A percentile compares a stretch with the other conserved stretches of the same genome.
Conservation (phyloP, 805 yeast species). For the Zygotorulaspora danielsina region DNA sequence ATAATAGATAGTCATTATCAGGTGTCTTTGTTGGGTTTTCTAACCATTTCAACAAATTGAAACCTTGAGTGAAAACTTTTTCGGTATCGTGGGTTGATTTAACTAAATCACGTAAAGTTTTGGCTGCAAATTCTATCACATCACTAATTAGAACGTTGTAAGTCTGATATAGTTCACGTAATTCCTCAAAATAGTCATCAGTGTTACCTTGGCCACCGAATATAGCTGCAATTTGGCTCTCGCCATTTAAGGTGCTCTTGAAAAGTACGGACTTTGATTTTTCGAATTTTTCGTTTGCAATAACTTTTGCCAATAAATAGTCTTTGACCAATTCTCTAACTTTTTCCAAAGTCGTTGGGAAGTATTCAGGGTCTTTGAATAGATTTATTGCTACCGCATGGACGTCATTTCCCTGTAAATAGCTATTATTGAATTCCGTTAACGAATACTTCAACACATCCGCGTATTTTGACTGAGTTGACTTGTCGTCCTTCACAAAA, state of each 20-base stretch:
- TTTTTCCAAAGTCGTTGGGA: conserved; percentile 66
- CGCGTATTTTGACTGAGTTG: conserved; percentile 47
- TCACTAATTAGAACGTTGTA: conserved; percentile 73
- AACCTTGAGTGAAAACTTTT: conserved; percentile 89
- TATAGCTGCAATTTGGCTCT: conserved; percentile 70
- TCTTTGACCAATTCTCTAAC: conserved; percentile 71
- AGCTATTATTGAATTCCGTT: conserved; percentile 80
- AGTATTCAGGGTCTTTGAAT: conserved; percentile 48
- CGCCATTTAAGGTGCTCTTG: conserved; percentile 51
- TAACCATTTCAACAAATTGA: conserved; percentile 85
- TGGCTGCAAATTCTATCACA: conserved; percentile 65
- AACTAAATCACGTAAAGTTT: conserved; percentile 62
- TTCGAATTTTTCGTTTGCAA: conserved; percentile 47
- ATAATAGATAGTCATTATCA: conserved; percentile 76
- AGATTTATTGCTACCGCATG: conserved; percentile 81
- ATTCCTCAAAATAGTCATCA: conserved; percentile 95
- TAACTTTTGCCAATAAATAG: conserved; percentile 61
- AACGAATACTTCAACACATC: conserved; percentile 68
- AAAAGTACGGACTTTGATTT: conserved; percentile 57
- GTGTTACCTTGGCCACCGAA: conserved; percentile 99
- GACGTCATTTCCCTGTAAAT: conserved; percentile 69
- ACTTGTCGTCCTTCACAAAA: conserved; percentile 32
- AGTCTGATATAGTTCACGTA: conserved; percentile 73
- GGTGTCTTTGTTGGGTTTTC: conserved; percentile 82
- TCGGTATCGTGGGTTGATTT: conserved; percentile 66